Base-by-base conservation (phyloP, 495 filamentous ascomycete genomes). In the Talaromyces wortmannii region DNA sequence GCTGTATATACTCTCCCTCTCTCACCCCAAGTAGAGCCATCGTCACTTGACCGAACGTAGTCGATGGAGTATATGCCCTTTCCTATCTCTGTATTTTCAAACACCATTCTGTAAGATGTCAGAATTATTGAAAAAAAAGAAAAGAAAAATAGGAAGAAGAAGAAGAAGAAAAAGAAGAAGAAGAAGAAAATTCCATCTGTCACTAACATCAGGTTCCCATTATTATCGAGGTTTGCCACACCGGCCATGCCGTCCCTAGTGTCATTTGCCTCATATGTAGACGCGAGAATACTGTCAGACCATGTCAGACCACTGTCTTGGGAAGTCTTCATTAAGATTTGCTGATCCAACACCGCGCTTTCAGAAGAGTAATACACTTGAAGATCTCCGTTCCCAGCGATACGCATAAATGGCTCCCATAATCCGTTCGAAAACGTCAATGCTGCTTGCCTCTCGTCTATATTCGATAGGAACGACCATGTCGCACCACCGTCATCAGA, bases 341-440 rank as follows among this genome's bases (percentile, higher is more conserved):
- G 72, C 59, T 79, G 76, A 59, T 77, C 77, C 61, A 48, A 59
- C 23, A 23, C 60, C 60, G 45, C 58, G 33, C 66, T 67, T 61
- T 78, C 73, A 1, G 59, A 61, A 6, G 69, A 72, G 57, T 76
- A 79, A 45, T 72, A 77, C 40, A 79, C 52, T 58, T 79, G 74
- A 29, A 72, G 50, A 23, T 61, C 56, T 15, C 65, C 67, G 31
- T 74, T 65, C 5, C 47, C 56, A 0, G 69, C 65, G 15, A 63
- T 66, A 13, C 72, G 56, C 58, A 76, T 45, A 56, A 78, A 74
- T 12, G 75, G 74, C 49, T 79, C 76, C 76, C 74, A 76, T 23
- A 67, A 62, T 1, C 73, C 73, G 18, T 73, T 66, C 10, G 63
- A 60, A 48, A 48, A 48, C 18, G 17, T 57, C 67, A 10, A 33